Evolutionary conservation across 192 early-diverging fungal genomes (phyloP), one percentile per base, ranked within the genome.

Genomic region (Ambispora gerdemannii): DNA sequence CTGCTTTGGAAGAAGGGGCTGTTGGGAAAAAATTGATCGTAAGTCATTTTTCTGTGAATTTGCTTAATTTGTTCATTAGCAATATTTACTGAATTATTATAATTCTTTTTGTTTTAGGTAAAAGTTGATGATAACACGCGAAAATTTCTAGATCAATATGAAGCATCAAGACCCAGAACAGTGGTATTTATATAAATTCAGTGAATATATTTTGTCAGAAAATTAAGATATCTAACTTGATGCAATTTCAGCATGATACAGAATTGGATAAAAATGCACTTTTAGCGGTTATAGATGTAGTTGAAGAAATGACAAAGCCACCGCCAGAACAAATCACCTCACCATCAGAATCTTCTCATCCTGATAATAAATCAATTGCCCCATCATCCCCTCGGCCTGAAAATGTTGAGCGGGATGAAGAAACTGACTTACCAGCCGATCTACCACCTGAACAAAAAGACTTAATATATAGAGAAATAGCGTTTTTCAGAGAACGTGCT

Each of bases 401-500:
- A 19, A n/a, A 63, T 38, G 56, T 63, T 28, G 78, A 74, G 20
- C 70, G 53, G 4, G 79, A 81, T 11, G 73, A 80, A 2, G 70
- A 81, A 22, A 75, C 78, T 27, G 82, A 84, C 58, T 64, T 80
- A n/a, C 78, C 80, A 2, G 67, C 81, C 0, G 82, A 84, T 50
- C 67, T 77, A 17, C 74, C 83, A 4, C 76, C 80, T 0, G 83
- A 86, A 43, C 83, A 88, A 66, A 75, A 82, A 50, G 86, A 91
- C 51, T 43, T 83, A 7, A 82, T 89, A 25, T 76, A 76, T 27
- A 77, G 81, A 20, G 86, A 90, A 67, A 80, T 90, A 6, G 78
- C 81, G 8, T 81, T 80, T 38, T 90, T 88, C 69, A 76, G 86
- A 50, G 85, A 89, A 65, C 81, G 83, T n/a, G 79, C 87, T 0